phyloP scores from a whole-genome alignment of 768 basidiomycete genomes.

The Leccinum subgranulosum region DNA sequence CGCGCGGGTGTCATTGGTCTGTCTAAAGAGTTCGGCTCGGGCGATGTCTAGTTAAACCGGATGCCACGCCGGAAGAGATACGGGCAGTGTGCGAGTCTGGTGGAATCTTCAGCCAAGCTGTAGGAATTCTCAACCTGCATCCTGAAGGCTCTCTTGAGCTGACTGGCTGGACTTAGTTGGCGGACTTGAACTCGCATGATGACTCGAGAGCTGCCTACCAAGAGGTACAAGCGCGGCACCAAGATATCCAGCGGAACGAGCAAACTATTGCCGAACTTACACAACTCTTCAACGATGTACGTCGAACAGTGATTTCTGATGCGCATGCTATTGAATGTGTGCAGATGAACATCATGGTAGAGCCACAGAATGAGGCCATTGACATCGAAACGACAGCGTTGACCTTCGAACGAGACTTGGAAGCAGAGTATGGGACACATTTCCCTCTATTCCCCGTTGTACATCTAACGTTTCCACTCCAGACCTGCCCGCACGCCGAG shows the following conservation, averaged over 20 bases:
- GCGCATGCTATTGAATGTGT: conserved; percentile 1
- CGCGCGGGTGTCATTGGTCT: neutral
- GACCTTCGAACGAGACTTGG: conserved; percentile 76
- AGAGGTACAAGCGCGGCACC: conserved; percentile 94
- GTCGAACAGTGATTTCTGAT: conserved; percentile 21
- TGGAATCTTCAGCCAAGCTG: conserved; percentile 85
- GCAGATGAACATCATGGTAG: conserved; percentile 92
- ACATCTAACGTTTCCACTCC: neutral
- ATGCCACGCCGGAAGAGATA: conserved; percentile 88
- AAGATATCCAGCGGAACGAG: conserved; percentile 95
- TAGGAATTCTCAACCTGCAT: conserved; percentile 28
- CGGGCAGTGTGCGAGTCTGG: conserved; percentile 77
- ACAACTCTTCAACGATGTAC: conserved; percentile 91
- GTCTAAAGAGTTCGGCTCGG: neutral
- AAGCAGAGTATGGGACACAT: conserved; percentile 66
- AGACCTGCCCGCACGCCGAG: conserved; percentile 78
- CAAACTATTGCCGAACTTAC: conserved; percentile 91
- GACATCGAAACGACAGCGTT: conserved; percentile 70
- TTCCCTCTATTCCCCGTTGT: neutral
- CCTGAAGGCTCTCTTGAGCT: neutral
- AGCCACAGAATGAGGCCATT: conserved; percentile 90
- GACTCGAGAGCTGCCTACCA: conserved; percentile 87
- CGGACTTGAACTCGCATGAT: conserved; percentile 88
- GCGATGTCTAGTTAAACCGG: conserved; percentile 70
- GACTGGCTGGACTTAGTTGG: conserved; percentile 47